Evolutionary conservation across 768 basidiomycete genomes (phyloP), one percentile per base, ranked within the genome.

Genomic region (Obba rivulosa): DNA sequence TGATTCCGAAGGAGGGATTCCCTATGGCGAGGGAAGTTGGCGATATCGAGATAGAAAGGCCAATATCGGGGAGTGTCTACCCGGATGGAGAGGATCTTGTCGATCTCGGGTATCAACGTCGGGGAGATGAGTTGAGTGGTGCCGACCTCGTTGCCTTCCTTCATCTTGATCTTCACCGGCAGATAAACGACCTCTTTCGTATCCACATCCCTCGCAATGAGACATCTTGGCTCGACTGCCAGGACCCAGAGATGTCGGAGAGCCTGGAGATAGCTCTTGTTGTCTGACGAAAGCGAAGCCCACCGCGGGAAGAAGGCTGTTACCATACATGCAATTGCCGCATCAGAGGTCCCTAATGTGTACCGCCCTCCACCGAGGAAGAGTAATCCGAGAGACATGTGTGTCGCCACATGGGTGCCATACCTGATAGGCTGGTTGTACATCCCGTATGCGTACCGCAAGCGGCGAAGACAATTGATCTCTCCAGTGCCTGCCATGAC

Each of bases 401-500:
- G 90, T 0, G 86, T 90, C 4, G 93, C 85, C 57, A 91, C 82
- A 60, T 97, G 92, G 18, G 85, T 82, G 1, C 93, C 93, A 58
- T 94, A 98, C 54, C 85, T 81, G 72, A 79, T 76, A 43, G 77
- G 68, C 45, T 77, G 76, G 48, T 80, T 80, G 59, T 85, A 83
- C 76, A 92, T 85, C 21, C 93, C 95, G 60, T 92, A 97, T 8
- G 88, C 83, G 63, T 90, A 87, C 17, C 96, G 80, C 11, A 98
- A 75, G 18, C 93, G 79, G 17, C 91, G 80, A 16, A 98, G 72
- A 56, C 89, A 91, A 47, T 85, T 87, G 43, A 97, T 80, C 64
- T 98, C 93, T 3, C 96, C 96, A 0, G 93, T 95, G 9, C 96
- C 96, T 2, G 95, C 92, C 91, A 98, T 95, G 37, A 98, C 87